phyloP scores from a whole-genome alignment of 2,329 filamentous ascomycete genomes.

The Colletotrichum sojae region DNA sequence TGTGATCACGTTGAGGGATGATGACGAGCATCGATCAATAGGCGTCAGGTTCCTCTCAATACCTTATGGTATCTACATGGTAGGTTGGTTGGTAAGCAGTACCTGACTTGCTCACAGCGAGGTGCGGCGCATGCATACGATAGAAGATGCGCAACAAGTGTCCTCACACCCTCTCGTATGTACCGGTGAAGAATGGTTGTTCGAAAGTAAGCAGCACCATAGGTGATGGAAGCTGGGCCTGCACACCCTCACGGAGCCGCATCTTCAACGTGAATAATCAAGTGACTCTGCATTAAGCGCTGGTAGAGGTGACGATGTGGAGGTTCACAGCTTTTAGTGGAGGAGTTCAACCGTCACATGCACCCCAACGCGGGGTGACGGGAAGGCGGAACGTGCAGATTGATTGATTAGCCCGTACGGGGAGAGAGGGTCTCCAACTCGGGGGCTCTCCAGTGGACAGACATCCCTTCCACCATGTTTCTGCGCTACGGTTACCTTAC shows the following conservation, averaged over 20 bases:
- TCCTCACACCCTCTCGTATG: slow-evolving; percentile 23
- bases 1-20: slow-evolving; percentile 30
- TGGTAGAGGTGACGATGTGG: slow-evolving; percentile 18
- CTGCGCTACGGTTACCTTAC: too few relatives aligned
- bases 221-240: slow-evolving; percentile 6
- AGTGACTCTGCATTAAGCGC: slow-evolving; percentile 31
- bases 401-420: not conserved
- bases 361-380: slow-evolving; percentile 33
- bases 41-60: not conserved
- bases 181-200: slow-evolving; percentile 16
- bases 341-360: slow-evolving; percentile 40
- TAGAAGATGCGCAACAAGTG: not conserved
- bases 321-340: slow-evolving; percentile 34
- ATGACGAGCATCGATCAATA: slow-evolving; percentile 24
- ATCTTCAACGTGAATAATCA: slow-evolving; percentile 27
- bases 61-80: too few relatives aligned
- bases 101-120: not conserved
- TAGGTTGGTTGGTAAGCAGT: not conserved
- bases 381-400: slow-evolving; percentile 28
- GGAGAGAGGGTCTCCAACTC: slow-evolving; percentile 1
- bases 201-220: slow-evolving; percentile 5
- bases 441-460: not conserved
- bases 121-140: not conserved
- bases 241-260: slow-evolving; percentile 8
- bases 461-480: slow-evolving; percentile 7